Conservation (phyloP, 805 yeast genomes). For the Kodamaea nitidulidarum region DNA sequence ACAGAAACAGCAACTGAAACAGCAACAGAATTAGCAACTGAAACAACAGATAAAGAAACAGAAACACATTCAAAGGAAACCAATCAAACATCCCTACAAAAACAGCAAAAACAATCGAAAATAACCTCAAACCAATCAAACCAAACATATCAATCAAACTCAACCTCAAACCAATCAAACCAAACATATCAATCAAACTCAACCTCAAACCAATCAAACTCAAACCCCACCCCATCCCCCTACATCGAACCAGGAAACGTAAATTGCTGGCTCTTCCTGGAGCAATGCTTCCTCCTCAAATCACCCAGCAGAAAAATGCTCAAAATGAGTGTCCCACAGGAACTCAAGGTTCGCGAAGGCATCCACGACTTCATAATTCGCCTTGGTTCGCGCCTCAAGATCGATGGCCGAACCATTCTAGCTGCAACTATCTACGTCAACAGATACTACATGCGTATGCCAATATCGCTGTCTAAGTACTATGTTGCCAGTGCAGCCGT, state of each 20-base stretch:
- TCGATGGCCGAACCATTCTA: conserved; percentile 39
- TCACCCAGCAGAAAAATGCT: conserved; percentile 32
- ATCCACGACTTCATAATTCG: conserved; percentile 36
- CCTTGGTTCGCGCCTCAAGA: conserved; percentile 33
- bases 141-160: too few relatives aligned
- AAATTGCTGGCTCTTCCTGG: conserved; percentile 34
- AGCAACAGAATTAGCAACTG: too few relatives aligned
- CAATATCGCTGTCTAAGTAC: conserved; percentile 41
- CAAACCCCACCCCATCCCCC: too few relatives aligned
- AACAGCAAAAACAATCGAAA: too few relatives aligned
- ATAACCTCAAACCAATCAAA: too few relatives aligned
- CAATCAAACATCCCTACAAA: too few relatives aligned
- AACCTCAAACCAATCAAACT: too few relatives aligned
- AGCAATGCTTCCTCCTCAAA: conserved; percentile 26
- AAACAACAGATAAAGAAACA: too few relatives aligned
- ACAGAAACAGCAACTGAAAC: too few relatives aligned
- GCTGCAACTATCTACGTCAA: conserved; percentile 39
- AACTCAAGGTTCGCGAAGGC: conserved; percentile 33
- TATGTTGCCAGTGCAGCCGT: conserved; percentile 43
- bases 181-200: too few relatives aligned
- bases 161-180: too few relatives aligned
- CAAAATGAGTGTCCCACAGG: conserved; percentile 32
- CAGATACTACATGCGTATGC: conserved; percentile 39
- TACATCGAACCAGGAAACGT: conserved; percentile 8
- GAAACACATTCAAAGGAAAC: too few relatives aligned